Evolutionary conservation across 2,329 filamentous ascomycete genomes (phyloP).

Genomic region (Trichoderma citrinoviride): DNA sequence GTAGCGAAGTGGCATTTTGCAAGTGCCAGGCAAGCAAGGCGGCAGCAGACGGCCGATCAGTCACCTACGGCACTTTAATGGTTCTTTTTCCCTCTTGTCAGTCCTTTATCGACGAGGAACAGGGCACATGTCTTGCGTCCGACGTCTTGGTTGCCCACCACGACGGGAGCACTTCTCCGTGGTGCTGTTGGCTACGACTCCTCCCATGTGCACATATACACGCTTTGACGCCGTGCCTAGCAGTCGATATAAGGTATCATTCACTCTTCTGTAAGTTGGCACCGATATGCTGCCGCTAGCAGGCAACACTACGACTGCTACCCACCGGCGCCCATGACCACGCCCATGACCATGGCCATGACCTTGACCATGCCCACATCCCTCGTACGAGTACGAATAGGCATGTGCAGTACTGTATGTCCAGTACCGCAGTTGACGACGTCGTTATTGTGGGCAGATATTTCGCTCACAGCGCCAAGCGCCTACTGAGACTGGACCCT

Average conservation of each 20-base stretch:
- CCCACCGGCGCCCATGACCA: background rate
- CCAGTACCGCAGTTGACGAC: too few species aligned
- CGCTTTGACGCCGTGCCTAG: background rate
- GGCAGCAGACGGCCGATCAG: slow-evolving; percentile 4
- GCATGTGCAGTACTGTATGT: too few species aligned
- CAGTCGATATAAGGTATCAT: background rate
- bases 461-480: slow-evolving; percentile 20
- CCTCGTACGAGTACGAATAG: background rate
- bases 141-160: slow-evolving; percentile 11
- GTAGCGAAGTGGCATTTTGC: background rate
- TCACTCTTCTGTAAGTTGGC: background rate
- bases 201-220: background rate
- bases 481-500: slow-evolving; percentile 18
- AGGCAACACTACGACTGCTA: background rate
- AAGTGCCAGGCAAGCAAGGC: background rate
- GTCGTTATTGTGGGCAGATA: slow-evolving; percentile 8
- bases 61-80: background rate
- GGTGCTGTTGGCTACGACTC: background rate
- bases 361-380: background rate
- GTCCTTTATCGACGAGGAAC: background rate
- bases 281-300: background rate
- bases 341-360: too few species aligned
- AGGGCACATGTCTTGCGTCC: background rate
- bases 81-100: background rate
- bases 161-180: background rate